phyloP scores from a whole-genome alignment of 441 rosid genomes.

The Adansonia grandidieri region DNA sequence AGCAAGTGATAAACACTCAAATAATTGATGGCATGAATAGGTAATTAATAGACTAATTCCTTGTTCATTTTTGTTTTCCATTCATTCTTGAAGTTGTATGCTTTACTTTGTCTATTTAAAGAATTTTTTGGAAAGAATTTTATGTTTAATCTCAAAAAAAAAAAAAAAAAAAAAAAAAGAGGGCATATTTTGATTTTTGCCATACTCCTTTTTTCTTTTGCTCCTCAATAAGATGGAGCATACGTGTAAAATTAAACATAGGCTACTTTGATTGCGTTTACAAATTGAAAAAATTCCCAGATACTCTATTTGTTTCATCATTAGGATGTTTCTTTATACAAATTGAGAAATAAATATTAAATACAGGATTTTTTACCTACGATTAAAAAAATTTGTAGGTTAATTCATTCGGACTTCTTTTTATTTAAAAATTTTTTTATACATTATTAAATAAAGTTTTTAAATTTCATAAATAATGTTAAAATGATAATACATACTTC shows the following conservation, averaged over 20 bases:
- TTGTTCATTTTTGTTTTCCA: too few species aligned
- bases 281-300: not conserved
- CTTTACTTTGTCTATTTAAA: not conserved
- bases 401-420: too few species aligned
- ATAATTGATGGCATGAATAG: not conserved
- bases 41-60: not conserved
- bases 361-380: not conserved
- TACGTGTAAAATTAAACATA: not conserved
- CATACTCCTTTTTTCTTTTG: too few species aligned
- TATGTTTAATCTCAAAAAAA: not conserved
- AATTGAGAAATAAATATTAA: not conserved
- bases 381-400: not conserved
- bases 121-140: not conserved
- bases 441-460: too few species aligned
- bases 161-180: not conserved
- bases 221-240: conserved; percentile 7
- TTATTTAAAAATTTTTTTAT: too few species aligned
- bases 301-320: conserved; percentile 16
- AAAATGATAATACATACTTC: too few species aligned
- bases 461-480: too few species aligned
- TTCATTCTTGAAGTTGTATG: not conserved
- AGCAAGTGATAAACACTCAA: not conserved
- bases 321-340: not conserved
- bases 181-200: not conserved
- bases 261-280: not conserved